Evolutionary conservation across 305 asterid genomes (phyloP).

Genomic region (Striga hermonthica): DNA sequence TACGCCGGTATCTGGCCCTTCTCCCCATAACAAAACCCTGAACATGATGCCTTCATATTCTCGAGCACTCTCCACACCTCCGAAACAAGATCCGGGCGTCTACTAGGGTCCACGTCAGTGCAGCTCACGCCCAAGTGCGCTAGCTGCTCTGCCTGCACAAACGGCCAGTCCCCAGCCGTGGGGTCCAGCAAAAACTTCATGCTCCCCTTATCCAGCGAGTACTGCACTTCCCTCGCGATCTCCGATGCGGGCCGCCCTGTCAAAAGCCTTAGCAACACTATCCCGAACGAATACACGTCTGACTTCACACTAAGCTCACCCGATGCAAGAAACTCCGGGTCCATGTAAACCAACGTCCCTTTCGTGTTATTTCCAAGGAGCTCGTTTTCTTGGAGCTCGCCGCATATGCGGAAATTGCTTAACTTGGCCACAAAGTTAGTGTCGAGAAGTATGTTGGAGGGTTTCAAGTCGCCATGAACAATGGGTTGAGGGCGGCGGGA

Average conservation of each 20-base stretch:
- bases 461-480: slow-evolving; percentile 83
- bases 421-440: slow-evolving; percentile 73
- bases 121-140: slow-evolving; percentile 79
- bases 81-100: slow-evolving; percentile 75
- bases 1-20: slow-evolving; percentile 55
- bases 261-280: slow-evolving; percentile 63
- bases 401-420: slow-evolving; percentile 75
- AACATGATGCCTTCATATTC: slow-evolving; percentile 68
- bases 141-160: slow-evolving; percentile 82
- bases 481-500: slow-evolving; percentile 57
- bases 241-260: slow-evolving; percentile 79
- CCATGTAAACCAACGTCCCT: slow-evolving; percentile 69
- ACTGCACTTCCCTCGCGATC: slow-evolving; percentile 58
- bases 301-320: slow-evolving; percentile 88
- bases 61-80: slow-evolving; percentile 86
- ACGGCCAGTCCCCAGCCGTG: slow-evolving; percentile 96
- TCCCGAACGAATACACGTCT: slow-evolving; percentile 83
- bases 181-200: slow-evolving; percentile 69
- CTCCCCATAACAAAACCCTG: slow-evolving; percentile 46
- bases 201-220: slow-evolving; percentile 55
- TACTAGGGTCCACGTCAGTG: slow-evolving; percentile 44
- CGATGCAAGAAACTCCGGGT: slow-evolving; percentile 68
- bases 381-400: slow-evolving; percentile 45
- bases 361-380: slow-evolving; percentile 40
- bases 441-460: slow-evolving; percentile 73